phyloP scores from a whole-genome alignment of 208 protist genomes.

The Trypanosoma mega region DNA sequence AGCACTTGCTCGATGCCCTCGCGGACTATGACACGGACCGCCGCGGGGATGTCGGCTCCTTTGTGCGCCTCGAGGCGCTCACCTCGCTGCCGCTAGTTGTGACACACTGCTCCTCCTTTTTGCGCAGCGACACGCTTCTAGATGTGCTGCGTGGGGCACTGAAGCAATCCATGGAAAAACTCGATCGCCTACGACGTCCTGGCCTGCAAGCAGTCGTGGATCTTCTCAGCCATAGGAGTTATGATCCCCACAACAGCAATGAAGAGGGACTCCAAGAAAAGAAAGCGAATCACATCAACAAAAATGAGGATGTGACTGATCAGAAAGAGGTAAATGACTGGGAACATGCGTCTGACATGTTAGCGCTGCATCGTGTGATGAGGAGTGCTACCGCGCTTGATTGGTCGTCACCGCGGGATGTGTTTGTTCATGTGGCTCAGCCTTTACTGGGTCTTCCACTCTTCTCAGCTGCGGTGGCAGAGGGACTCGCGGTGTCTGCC shows the following conservation, averaged over 20 bases:
- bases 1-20: conserved; percentile 57
- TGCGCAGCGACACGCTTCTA: neutral
- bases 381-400: conserved; percentile 11
- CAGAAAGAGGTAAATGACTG: neutral
- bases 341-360: neutral
- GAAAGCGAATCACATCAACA: neutral
- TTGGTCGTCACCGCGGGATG: conserved; percentile 37
- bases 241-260: conserved; percentile 25
- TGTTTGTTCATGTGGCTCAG: conserved; percentile 46
- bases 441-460: conserved; percentile 47
- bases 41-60: conserved; percentile 97
- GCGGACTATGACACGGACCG: conserved; percentile 95
- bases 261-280: conserved; percentile 1
- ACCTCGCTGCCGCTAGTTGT: conserved; percentile 56
- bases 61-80: conserved; percentile 93
- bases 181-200: conserved; percentile 84
- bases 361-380: neutral
- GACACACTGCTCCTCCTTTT: conserved; percentile 24
- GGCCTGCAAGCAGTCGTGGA: conserved; percentile 42
- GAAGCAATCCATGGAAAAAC: conserved; percentile 89
- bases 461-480: conserved; percentile 56
- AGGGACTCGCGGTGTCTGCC: conserved; percentile 81
- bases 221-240: conserved; percentile 15
- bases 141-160: conserved; percentile 36
- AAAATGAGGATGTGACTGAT: neutral